phyloP scores from a whole-genome alignment of 108 stramenopile genomes.

The Chaetoceros tenuissimus region DNA sequence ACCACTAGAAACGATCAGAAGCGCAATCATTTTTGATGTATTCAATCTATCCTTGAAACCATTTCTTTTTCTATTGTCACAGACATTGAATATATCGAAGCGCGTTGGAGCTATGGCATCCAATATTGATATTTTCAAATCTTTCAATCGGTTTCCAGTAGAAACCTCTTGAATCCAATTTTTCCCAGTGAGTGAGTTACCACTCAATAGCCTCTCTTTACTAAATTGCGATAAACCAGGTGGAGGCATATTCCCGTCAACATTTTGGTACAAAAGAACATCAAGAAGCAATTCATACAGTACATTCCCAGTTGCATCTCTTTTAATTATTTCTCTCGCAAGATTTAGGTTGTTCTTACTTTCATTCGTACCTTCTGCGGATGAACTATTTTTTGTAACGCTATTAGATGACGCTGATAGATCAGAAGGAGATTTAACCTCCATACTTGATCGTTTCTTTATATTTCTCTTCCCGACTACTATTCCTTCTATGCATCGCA shows the following conservation, averaged over 20 bases:
- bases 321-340: slow-evolving; percentile 2
- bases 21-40: slow-evolving; percentile 43
- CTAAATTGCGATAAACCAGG: slow-evolving; percentile 45
- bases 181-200: slow-evolving; percentile 21
- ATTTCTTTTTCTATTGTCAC: slow-evolving; percentile 9
- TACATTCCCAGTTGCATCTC: slow-evolving; percentile 24
- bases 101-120: slow-evolving; percentile 66
- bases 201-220: slow-evolving; percentile 37
- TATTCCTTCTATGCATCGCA: slow-evolving; percentile 43
- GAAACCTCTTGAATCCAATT: slow-evolving; percentile 51
- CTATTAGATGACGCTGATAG: neutral
- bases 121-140: slow-evolving; percentile 36
- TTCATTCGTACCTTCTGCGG: slow-evolving; percentile 4
- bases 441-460: neutral
- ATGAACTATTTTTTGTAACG: slow-evolving; percentile 2
- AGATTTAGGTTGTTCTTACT: neutral
- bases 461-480: slow-evolving; percentile 2
- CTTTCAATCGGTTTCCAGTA: slow-evolving; percentile 18
- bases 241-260: slow-evolving; percentile 38
- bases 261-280: slow-evolving; percentile 42
- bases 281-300: slow-evolving; percentile 59
- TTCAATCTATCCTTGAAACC: neutral
- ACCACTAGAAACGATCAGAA: slow-evolving; percentile 52
- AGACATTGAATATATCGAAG: slow-evolving; percentile 44
- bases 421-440: neutral